Conservation (phyloP, 23 red algal genomes). For the Chondrus crispus region DNA sequence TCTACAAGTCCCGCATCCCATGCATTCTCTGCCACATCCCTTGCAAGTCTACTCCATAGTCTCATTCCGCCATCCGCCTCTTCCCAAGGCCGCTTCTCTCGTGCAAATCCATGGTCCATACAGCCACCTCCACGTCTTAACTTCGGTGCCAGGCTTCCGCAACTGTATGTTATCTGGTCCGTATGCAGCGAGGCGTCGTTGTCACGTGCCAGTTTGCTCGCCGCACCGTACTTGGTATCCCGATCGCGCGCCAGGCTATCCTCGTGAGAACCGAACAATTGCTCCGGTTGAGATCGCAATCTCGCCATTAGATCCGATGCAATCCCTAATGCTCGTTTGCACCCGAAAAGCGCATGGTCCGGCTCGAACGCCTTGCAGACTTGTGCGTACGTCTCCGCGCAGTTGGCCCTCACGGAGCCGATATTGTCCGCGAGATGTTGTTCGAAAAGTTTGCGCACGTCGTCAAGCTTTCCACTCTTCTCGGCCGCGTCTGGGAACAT, state of each 20-base stretch:
- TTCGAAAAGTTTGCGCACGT: slow-evolving; percentile 52
- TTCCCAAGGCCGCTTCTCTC: slow-evolving; percentile 43
- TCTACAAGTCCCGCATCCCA: not conserved
- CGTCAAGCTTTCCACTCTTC: slow-evolving; percentile 16
- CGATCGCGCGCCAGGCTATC: not conserved
- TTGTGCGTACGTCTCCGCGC: slow-evolving; percentile 62
- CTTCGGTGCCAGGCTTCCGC: slow-evolving; percentile 92
- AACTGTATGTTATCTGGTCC: slow-evolving; percentile 93
- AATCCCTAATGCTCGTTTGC: not conserved
- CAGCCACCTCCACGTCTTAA: slow-evolving; percentile 69
- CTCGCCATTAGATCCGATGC: not conserved
- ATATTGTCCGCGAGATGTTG: slow-evolving; percentile 83
- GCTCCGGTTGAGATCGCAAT: not conserved
- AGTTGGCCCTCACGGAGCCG: slow-evolving; percentile 72
- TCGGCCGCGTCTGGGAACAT: slow-evolving; percentile 49
- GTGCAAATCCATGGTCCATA: slow-evolving; percentile 51
- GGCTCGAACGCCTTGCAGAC: slow-evolving; percentile 47
- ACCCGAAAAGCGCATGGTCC: slow-evolving; percentile 33
- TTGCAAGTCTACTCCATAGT: slow-evolving; percentile 21
- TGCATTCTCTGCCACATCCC: not conserved
- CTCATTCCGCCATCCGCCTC: slow-evolving; percentile 50
- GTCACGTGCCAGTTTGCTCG: slow-evolving; percentile 76
- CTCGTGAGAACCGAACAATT: not conserved
- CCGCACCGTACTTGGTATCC: slow-evolving; percentile 56
- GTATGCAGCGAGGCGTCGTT: slow-evolving; percentile 75